Evolutionary conservation across 768 basidiomycete species (phyloP).

Genomic region (Collybiopsis confluens): DNA sequence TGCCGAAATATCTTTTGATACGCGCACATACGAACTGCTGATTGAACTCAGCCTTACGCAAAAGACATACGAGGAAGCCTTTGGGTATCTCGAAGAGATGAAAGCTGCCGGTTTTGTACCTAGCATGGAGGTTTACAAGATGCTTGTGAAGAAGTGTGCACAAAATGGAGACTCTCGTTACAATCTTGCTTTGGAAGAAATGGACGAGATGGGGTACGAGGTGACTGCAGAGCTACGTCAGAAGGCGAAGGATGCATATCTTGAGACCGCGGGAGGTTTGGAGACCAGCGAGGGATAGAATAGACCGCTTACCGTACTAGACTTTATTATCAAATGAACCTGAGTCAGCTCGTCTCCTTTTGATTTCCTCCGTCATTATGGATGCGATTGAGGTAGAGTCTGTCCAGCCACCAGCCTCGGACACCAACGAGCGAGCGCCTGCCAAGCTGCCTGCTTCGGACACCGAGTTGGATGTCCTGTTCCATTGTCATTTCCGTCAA

Average conservation of each 20-base stretch:
- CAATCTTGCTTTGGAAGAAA: slow-evolving; percentile 64
- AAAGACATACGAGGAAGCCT: slow-evolving; percentile 77
- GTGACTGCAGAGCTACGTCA: slow-evolving; percentile 18
- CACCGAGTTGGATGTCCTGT: slow-evolving; percentile 21
- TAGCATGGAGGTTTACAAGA: slow-evolving; percentile 48
- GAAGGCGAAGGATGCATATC: slow-evolving; percentile 8
- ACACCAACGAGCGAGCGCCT: neutral
- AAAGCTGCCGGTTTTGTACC: slow-evolving; percentile 62
- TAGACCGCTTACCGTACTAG: neutral
- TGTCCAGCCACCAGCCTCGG: neutral
- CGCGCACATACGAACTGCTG: slow-evolving; percentile 61
- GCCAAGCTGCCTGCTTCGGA: neutral
- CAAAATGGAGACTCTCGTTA: slow-evolving; percentile 55
- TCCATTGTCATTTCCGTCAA: slow-evolving; percentile 68
- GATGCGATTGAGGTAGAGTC: neutral
- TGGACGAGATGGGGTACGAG: slow-evolving; percentile 56
- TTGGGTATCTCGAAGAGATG: slow-evolving; percentile 88
- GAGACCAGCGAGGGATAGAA: neutral
- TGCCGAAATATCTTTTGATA: slow-evolving; percentile 49
- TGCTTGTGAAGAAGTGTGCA: slow-evolving; percentile 57
- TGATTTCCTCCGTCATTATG: neutral
- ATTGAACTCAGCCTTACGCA: slow-evolving; percentile 70
- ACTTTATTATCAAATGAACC: no score
- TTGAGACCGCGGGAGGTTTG: neutral
- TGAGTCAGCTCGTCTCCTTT: neutral